Percentiles rank a stretch among this genome's conserved stretches.
phyloP scores from a whole-genome alignment of 2,329 filamentous ascomycete species.

The Claviceps paspali region DNA sequence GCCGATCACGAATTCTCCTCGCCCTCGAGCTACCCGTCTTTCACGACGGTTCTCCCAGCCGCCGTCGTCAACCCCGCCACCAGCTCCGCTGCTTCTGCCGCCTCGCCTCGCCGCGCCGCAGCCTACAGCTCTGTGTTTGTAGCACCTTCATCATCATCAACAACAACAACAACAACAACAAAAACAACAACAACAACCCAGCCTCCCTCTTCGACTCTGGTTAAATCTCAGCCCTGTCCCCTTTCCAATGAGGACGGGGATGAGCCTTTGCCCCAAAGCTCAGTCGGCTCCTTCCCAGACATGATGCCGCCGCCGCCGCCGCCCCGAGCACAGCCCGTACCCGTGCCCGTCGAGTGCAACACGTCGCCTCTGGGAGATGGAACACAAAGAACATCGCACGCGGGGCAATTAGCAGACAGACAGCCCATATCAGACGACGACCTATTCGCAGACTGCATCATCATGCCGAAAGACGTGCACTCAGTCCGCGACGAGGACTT shows the following conservation, averaged over 20 bases:
- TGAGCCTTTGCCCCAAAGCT: conserved; percentile 12
- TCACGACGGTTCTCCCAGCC: conserved; percentile 7
- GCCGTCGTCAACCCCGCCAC: background rate
- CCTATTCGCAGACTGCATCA: conserved; percentile 13
- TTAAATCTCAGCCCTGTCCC: conserved; percentile 13
- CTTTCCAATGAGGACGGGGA: conserved; percentile 16
- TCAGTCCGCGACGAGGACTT: conserved; percentile 10
- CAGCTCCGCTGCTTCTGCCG: conserved; percentile 5
- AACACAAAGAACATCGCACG: no score
- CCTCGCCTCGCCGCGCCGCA: conserved; percentile 5
- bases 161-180: no score
- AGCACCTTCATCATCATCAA: conserved; percentile 11
- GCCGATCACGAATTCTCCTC: conserved; percentile 19
- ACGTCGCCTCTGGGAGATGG: conserved; percentile 5
- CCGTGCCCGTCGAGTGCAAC: background rate
- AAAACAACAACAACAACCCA: no score
- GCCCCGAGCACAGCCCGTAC: background rate
- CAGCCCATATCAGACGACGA: no score
- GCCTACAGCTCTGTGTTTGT: conserved; percentile 8
- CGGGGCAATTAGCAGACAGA: no score
- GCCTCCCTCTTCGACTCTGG: conserved; percentile 7
- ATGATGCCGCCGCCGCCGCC: conserved; percentile 12
- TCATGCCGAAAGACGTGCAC: background rate
- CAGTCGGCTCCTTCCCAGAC: conserved; percentile 15
- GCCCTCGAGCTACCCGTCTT: conserved; percentile 20